These are phyloP conservation scores for Dissophora ornata DNA, from an alignment of 192 early-diverging fungal species.

Conservation along the genomic window DNA sequence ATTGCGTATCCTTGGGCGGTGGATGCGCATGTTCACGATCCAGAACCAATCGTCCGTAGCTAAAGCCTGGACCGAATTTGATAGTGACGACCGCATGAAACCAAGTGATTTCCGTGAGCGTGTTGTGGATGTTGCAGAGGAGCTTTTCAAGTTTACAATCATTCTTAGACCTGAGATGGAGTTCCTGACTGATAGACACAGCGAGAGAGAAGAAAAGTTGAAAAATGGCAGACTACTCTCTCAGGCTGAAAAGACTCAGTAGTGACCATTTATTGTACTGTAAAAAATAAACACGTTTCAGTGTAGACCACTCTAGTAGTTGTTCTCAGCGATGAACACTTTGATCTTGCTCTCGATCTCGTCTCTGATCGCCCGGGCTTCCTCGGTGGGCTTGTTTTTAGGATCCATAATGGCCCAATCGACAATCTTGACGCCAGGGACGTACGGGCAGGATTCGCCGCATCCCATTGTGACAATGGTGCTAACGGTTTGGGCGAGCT, in stretches of 20 bases:
- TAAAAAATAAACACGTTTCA: not conserved
- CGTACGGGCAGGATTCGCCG: slow-evolving; percentile 35
- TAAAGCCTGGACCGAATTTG: slow-evolving; percentile 68
- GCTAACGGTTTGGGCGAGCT: slow-evolving; percentile 33
- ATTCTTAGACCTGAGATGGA: slow-evolving; percentile 54
- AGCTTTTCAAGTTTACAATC: slow-evolving; percentile 60
- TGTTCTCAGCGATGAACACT: slow-evolving; percentile 36
- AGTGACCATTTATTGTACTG: not conserved
- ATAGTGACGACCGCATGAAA: slow-evolving; percentile 57
- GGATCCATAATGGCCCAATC: slow-evolving; percentile 41
- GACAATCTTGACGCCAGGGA: slow-evolving; percentile 38
- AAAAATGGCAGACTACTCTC: slow-evolving; percentile 58
- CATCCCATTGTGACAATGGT: slow-evolving; percentile 48
- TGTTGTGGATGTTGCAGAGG: slow-evolving; percentile 65
- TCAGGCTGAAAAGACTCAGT: slow-evolving; percentile 56
- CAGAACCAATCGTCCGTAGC: slow-evolving; percentile 66
- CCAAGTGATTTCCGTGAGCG: slow-evolving; percentile 55
- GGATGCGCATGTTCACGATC: slow-evolving; percentile 69
- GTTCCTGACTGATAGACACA: slow-evolving; percentile 58
- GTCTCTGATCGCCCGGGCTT: slow-evolving; percentile 36
- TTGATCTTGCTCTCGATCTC: slow-evolving; percentile 45
- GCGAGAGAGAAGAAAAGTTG: slow-evolving; percentile 59
- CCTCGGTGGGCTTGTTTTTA: slow-evolving; percentile 29
- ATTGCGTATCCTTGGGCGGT: slow-evolving; percentile 58
- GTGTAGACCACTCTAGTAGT: slow-evolving; percentile 7